Evolutionary conservation across 2,329 filamentous ascomycete species (phyloP).

Genomic region (Beauveria varroae): DNA sequence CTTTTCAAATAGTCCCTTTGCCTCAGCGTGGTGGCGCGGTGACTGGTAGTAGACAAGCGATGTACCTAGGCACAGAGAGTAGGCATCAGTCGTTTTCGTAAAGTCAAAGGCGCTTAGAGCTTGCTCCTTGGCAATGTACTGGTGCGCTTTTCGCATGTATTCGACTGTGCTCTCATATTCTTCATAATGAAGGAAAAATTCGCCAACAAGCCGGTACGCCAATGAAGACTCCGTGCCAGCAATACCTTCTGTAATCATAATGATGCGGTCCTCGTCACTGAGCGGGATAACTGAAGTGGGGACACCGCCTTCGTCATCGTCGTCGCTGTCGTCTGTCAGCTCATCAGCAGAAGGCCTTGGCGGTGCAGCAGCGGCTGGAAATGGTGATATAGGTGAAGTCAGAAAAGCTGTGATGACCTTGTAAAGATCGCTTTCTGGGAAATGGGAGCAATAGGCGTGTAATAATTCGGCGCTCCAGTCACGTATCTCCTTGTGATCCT

Average conservation of each 20-base stretch:
- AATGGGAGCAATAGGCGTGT: conserved; percentile 72
- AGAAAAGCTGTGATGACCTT: conserved; percentile 79
- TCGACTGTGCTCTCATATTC: conserved; percentile 80
- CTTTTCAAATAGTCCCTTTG: conserved; percentile 75
- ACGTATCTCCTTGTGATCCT: conserved; percentile 65
- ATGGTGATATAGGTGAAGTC: conserved; percentile 76
- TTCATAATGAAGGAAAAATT: conserved; percentile 77
- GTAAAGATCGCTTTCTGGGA: conserved; percentile 74
- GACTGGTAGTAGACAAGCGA: conserved; percentile 84
- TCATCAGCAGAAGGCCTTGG: conserved; percentile 20
- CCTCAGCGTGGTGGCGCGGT: conserved; percentile 82
- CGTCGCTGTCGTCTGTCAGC: conserved; percentile 47
- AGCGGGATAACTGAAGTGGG: conserved; percentile 49
- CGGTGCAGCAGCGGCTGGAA: conserved; percentile 40
- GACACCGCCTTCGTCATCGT: conserved; percentile 50
- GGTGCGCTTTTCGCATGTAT: conserved; percentile 66
- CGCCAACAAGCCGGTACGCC: conserved; percentile 72
- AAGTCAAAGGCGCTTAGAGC: conserved; percentile 62
- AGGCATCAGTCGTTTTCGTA: conserved; percentile 61
- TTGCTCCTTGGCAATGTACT: conserved; percentile 51
- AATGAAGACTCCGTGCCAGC: conserved; percentile 63
- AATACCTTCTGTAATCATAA: conserved; percentile 73
- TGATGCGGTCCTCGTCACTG: conserved; percentile 68
- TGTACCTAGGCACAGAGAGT: conserved; percentile 75
- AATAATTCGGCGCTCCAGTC: conserved; percentile 74